Base-by-base conservation (phyloP, 73 alveolate genomes). In the Durusdinium trenchii region DNA sequence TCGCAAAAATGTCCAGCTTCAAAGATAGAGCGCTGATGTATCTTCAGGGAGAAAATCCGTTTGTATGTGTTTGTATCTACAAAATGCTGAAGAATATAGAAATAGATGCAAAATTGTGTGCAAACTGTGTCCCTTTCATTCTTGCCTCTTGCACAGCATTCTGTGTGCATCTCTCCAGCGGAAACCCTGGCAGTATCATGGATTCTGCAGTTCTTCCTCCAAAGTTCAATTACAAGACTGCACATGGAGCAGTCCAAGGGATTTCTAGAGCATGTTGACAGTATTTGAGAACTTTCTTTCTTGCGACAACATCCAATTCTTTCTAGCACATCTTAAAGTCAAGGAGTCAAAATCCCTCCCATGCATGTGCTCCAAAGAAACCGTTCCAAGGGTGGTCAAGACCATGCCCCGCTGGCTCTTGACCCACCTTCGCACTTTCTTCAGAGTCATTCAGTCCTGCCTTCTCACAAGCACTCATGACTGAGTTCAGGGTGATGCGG, bases 391-490 rank as follows among this genome's bases (percentile, higher is more conserved):
- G 67, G 16, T 62, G 78, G 32, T 23, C 42, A 23, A 62, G n/a
- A n/a, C n/a, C n/a, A n/a, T n/a, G n/a, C n/a, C n/a, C n/a, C n/a
- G n/a, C n/a, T n/a, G n/a, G n/a, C n/a, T 5, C 32, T 5, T 62
- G 32, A 62, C 16, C 32, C 20, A 14, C 67, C 10, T 40, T 23
- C 38, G 43, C 16, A 40, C 78, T 62, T 62, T 62, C 67, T 10
- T 54, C 30, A 40, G 86, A 30, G 14, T 40, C 28, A 7, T 16
- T 54, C 18, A 3, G 46, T 75, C 45, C 46, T 36, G 75, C 94
- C 94, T 84, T 84, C 94, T 84, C 94, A 32, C 36, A 51, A 52
- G 94, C 48, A 43, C 94, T 84, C 94, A 84, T 84, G 54, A 51
- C 94, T 12, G 94, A 48, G 76, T 84, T 84, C 54, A 84, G 75